These are phyloP conservation scores for Clonostachys sp. DNA, from an alignment of 2,329 filamentous ascomycete genomes.

Conservation along the genomic window DNA sequence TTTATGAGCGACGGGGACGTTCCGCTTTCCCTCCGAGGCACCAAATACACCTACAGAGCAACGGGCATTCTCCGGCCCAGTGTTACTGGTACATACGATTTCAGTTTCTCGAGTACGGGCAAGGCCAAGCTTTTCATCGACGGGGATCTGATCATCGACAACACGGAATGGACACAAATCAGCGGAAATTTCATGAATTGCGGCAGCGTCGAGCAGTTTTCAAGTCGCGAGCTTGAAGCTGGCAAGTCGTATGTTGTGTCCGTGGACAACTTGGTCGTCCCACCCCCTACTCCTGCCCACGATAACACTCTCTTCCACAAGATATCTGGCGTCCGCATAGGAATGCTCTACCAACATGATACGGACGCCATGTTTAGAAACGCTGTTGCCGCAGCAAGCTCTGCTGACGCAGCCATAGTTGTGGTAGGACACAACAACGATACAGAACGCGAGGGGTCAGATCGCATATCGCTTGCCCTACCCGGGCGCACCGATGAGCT, in stretches of 20 bases:
- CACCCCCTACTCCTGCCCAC: conserved; percentile 7
- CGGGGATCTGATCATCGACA: conserved; percentile 53
- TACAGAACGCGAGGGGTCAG: background rate
- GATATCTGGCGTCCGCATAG: conserved; percentile 9
- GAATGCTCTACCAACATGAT: background rate
- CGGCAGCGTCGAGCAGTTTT: conserved; percentile 7
- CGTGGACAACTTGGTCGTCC: conserved; percentile 9
- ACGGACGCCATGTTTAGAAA: background rate
- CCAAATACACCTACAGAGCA: conserved; percentile 19
- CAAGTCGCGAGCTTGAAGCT: conserved; percentile 2
- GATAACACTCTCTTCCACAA: conserved; percentile 15
- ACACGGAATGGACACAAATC: conserved; percentile 66
- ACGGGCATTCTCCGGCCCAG: conserved; percentile 55
- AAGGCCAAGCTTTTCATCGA: conserved; percentile 57
- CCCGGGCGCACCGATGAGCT: background rate
- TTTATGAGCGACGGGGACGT: conserved; percentile 36
- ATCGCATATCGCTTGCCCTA: background rate
- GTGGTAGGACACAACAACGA: background rate
- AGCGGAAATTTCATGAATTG: conserved; percentile 31
- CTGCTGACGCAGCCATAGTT: conserved; percentile 21
- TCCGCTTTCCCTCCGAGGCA: conserved; percentile 33
- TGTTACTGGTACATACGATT: conserved; percentile 55
- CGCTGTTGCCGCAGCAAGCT: conserved; percentile 37
- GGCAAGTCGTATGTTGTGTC: conserved; percentile 5
- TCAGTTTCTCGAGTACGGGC: conserved; percentile 64